Evolutionary conservation across 2,329 filamentous ascomycete genomes (phyloP).

Genomic region (Cercospora janseana): DNA sequence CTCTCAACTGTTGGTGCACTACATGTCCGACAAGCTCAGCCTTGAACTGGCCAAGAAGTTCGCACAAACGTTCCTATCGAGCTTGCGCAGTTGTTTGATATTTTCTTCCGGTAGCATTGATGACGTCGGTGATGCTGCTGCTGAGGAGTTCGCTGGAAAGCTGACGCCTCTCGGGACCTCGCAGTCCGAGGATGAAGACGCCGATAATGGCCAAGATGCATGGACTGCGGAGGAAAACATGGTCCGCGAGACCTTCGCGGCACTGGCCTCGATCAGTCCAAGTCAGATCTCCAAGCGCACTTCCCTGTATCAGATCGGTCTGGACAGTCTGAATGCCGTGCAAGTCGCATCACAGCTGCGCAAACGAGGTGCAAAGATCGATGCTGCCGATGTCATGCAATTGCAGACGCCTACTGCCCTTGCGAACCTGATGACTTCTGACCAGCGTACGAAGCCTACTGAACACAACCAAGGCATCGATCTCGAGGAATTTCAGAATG

Average conservation of each 20-base stretch:
- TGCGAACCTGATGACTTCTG: conserved; percentile 19
- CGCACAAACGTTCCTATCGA: conserved; percentile 33
- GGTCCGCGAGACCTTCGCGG: conserved; percentile 58
- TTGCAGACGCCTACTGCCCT: conserved; percentile 32
- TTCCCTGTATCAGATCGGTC: conserved; percentile 81
- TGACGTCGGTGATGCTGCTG: conserved; percentile 21
- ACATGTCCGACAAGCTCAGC: conserved; percentile 63
- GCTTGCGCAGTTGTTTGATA: conserved; percentile 29
- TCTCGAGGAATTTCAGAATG: conserved; percentile 52
- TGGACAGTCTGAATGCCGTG: conserved; percentile 84
- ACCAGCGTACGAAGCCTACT: background rate
- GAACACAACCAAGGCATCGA: conserved; percentile 40
- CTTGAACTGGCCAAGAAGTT: conserved; percentile 22
- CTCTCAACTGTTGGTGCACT: conserved; percentile 51
- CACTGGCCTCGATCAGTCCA: conserved; percentile 55
- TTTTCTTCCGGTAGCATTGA: conserved; percentile 32
- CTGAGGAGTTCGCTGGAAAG: conserved; percentile 17
- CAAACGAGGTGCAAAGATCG: conserved; percentile 56
- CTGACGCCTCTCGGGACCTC: conserved; percentile 14
- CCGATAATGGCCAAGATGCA: conserved; percentile 7
- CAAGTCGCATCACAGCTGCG: conserved; percentile 72
- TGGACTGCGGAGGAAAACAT: conserved; percentile 55
- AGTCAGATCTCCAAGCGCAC: conserved; percentile 58
- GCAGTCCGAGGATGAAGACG: background rate
- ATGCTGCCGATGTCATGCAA: conserved; percentile 72